A percentile compares a stretch with the other conserved stretches of the same genome.
phyloP scores from a whole-genome alignment of 2,329 filamentous ascomycete species.

The Claviceps capensis region DNA sequence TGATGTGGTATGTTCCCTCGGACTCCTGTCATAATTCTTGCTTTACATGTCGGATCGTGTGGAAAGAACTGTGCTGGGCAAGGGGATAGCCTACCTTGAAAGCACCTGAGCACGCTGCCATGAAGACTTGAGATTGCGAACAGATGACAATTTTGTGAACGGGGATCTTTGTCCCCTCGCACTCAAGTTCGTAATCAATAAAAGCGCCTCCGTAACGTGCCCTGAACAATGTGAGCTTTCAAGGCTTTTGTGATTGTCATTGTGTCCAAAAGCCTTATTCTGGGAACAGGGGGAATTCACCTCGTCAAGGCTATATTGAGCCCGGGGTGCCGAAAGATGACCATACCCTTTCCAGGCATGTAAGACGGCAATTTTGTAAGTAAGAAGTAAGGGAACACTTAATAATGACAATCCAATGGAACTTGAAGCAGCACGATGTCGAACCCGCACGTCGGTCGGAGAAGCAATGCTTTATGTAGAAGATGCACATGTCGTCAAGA shows the following conservation, averaged over 20 bases:
- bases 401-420: background rate
- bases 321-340: background rate
- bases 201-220: background rate
- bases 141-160: slow-evolving; percentile 1
- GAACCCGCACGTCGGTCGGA: background rate
- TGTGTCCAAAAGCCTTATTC: too few species aligned
- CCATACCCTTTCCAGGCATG: background rate
- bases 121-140: background rate
- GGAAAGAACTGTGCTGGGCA: background rate
- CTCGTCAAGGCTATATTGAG: background rate
- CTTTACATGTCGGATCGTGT: background rate
- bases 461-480: background rate
- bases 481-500: background rate
- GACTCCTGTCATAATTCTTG: background rate
- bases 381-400: too few species aligned
- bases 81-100: background rate
- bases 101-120: background rate
- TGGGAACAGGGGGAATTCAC: background rate
- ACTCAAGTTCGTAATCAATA: slow-evolving; percentile 1
- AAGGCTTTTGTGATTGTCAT: too few species aligned
- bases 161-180: background rate
- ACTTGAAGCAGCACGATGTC: background rate
- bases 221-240: background rate
- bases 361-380: background rate
- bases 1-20: background rate